Evolutionary conservation across 768 basidiomycete species (phyloP).

Genomic region (Gymnopilus dilepis): DNA sequence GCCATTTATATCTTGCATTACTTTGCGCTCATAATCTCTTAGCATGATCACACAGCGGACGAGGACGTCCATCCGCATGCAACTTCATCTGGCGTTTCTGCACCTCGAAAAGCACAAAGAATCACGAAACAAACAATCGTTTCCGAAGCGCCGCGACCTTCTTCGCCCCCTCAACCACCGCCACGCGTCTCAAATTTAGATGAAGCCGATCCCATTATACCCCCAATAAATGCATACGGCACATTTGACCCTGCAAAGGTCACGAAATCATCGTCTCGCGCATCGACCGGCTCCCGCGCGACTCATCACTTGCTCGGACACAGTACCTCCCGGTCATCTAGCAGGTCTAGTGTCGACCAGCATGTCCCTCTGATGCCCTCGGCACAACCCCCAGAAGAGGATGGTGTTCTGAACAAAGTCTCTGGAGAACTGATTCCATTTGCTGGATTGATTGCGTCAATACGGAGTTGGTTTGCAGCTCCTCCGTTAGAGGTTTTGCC

Average conservation of each 20-base stretch:
- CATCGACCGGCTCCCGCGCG: conserved; percentile 2
- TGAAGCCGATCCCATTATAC: conserved; percentile 41
- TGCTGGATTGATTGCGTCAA: conserved; percentile 31
- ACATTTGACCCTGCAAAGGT: conserved; percentile 41
- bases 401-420: conserved; percentile 34
- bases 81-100: conserved; percentile 28
- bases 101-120: conserved; percentile 34
- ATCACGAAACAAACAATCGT: conserved; percentile 32
- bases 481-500: conserved; percentile 25
- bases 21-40: not conserved
- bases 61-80: conserved; percentile 23
- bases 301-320: conserved; percentile 18
- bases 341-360: conserved; percentile 30
- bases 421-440: conserved; percentile 48
- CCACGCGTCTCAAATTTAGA: not conserved
- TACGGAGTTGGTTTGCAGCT: conserved; percentile 28
- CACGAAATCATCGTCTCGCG: conserved; percentile 20
- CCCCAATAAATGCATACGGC: conserved; percentile 56
- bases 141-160: conserved; percentile 2
- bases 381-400: conserved; percentile 28
- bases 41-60: conserved; percentile 41
- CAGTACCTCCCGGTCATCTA: conserved; percentile 25
- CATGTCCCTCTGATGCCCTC: conserved; percentile 47
- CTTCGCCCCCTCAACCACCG: not conserved
- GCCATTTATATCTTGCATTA: too few relatives aligned